Conservation (phyloP, 352 stramenopile genomes). For the Phytophthora sp. region DNA sequence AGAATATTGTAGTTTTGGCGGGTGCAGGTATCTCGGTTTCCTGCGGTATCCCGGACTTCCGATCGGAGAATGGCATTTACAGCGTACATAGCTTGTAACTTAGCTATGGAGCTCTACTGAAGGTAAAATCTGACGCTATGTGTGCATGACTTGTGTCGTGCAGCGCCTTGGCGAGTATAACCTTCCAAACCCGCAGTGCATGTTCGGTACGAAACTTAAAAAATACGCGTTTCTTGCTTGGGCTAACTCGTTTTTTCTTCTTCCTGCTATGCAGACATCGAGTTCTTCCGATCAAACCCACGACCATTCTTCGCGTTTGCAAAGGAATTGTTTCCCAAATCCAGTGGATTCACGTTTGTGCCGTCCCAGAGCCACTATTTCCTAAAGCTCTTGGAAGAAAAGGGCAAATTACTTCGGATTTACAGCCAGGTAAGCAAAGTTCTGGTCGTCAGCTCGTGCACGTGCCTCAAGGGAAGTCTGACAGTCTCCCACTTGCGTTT, state of each 20-base stretch:
- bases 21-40: conserved; percentile 96
- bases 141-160: neutral
- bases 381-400: conserved; percentile 92
- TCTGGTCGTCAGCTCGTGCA: neutral
- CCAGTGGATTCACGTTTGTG: conserved; percentile 84
- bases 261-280: conserved; percentile 81
- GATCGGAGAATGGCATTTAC: conserved; percentile 93
- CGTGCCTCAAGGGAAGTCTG: neutral
- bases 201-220: conserved; percentile 65
- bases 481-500: neutral
- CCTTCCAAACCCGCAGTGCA: conserved; percentile 85
- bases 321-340: conserved; percentile 85
- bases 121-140: conserved; percentile 11
- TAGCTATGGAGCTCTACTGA: too few species aligned
- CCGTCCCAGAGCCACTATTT: conserved; percentile 95
- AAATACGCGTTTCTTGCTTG: neutral
- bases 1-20: conserved; percentile 93
- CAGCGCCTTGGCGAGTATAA: conserved; percentile 85
- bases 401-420: conserved; percentile 92
- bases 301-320: conserved; percentile 98
- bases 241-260: conserved; percentile 47
- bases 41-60: conserved; percentile 99
- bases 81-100: conserved; percentile 62
- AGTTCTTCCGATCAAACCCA: conserved; percentile 97
- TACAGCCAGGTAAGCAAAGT: conserved; percentile 84